Evolutionary conservation across 305 asterid species (phyloP).

Genomic region (Fraxinus paxiana): DNA sequence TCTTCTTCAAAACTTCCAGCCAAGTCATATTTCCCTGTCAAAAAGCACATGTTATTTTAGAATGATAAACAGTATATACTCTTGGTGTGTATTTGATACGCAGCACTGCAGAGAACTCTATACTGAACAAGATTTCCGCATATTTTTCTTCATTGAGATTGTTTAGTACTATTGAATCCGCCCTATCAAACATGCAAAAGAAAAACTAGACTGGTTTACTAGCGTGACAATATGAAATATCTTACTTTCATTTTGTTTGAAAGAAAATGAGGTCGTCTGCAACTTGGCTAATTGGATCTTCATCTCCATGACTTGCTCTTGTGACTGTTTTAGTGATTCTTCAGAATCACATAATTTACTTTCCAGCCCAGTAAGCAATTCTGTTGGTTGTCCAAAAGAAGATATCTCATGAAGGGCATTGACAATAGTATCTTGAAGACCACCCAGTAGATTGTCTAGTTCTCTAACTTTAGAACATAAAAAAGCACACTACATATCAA

Average conservation of each 20-base stretch:
- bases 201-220: not conserved
- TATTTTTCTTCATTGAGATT: not conserved
- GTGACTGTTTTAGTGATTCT: conserved; percentile 47
- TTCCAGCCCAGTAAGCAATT: conserved; percentile 30
- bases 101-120: no score
- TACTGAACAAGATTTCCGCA: not conserved
- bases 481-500: conserved; percentile 51
- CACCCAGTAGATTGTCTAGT: conserved; percentile 40
- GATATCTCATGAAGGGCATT: conserved; percentile 44
- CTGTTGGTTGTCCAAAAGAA: conserved; percentile 32
- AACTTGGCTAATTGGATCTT: conserved; percentile 70
- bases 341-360: conserved; percentile 55
- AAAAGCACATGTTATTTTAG: not conserved
- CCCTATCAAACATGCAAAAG: not conserved
- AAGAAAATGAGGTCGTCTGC: conserved; percentile 64
- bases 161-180: not conserved
- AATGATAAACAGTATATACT: not conserved
- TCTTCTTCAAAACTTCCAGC: conserved; percentile 38
- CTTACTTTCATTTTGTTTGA: conserved; percentile 61
- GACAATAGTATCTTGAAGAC: conserved; percentile 39
- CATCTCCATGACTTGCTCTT: conserved; percentile 60
- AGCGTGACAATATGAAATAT: not conserved
- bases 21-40: conserved; percentile 44
- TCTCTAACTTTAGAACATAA: conserved; percentile 64
- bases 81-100: no score